phyloP scores from a whole-genome alignment of 2,329 filamentous ascomycete species.

The Cryphonectria carpinicola region DNA sequence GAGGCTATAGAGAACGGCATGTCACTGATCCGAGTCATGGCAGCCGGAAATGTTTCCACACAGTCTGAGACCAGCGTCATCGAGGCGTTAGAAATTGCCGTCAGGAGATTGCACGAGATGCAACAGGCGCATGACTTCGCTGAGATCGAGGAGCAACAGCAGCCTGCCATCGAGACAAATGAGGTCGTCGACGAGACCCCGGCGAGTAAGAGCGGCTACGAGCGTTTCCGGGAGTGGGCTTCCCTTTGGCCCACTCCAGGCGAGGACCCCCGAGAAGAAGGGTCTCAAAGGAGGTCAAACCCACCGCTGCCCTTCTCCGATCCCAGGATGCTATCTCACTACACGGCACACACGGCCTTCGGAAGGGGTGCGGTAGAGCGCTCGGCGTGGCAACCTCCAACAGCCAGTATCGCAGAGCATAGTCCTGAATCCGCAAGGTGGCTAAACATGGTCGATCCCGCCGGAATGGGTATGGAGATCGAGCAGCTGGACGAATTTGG shows the following conservation, averaged over 20 bases:
- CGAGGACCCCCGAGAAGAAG: background rate
- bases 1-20: slow-evolving; percentile 27
- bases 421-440: slow-evolving; percentile 25
- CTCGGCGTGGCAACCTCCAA: background rate
- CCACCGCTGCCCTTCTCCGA: background rate
- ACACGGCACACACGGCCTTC: background rate
- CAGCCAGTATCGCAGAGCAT: slow-evolving; percentile 12
- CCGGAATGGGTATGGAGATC: slow-evolving; percentile 8
- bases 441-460: slow-evolving; percentile 23
- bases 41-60: slow-evolving; percentile 27
- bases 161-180: background rate
- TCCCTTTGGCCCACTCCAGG: slow-evolving; percentile 20
- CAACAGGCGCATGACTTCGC: slow-evolving; percentile 14
- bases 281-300: background rate
- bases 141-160: background rate
- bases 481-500: slow-evolving; percentile 27
- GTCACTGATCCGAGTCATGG: slow-evolving; percentile 26
- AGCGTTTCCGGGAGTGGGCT: slow-evolving; percentile 28
- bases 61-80: slow-evolving; percentile 29
- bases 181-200: slow-evolving; percentile 10
- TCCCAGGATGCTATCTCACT: background rate
- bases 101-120: slow-evolving; percentile 28
- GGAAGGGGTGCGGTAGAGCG: background rate
- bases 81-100: slow-evolving; percentile 27
- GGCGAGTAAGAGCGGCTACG: slow-evolving; percentile 25